Conservation (phyloP, 352 stramenopile species). For the Pseudoperonospora humuli region DNA sequence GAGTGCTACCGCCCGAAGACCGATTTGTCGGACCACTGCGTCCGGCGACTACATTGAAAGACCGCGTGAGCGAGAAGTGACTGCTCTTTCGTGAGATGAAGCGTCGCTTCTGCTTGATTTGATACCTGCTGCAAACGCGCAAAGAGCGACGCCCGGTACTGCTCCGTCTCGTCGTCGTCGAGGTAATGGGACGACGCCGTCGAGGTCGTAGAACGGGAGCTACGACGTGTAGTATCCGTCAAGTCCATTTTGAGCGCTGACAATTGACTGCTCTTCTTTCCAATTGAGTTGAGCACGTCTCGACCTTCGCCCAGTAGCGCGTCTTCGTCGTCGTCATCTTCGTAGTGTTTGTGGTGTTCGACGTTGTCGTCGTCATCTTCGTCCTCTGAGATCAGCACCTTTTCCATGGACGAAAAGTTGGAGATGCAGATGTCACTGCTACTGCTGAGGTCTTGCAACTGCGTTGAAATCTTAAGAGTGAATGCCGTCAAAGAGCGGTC, state of each 20-base stretch:
- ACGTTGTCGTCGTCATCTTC: slow-evolving; percentile 24
- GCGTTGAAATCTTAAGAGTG: slow-evolving; percentile 25
- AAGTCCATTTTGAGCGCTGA: slow-evolving; percentile 20
- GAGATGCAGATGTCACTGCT: slow-evolving; percentile 17
- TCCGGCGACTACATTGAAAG: slow-evolving; percentile 19
- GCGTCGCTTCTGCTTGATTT: slow-evolving; percentile 35
- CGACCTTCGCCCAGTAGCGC: slow-evolving; percentile 13
- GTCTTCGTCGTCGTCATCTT: slow-evolving; percentile 25
- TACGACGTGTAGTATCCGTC: slow-evolving; percentile 17
- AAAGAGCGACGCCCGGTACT: slow-evolving; percentile 31
- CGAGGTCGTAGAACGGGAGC: slow-evolving; percentile 24
- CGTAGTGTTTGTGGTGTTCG: too few relatives aligned
- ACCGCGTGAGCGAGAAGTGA: slow-evolving; percentile 23
- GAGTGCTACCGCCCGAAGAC: slow-evolving; percentile 11
- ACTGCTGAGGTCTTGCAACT: slow-evolving; percentile 20
- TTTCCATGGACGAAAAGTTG: slow-evolving; percentile 28
- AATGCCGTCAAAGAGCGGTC: slow-evolving; percentile 25
- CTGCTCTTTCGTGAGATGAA: slow-evolving; percentile 33
- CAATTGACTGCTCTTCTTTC: slow-evolving; percentile 20
- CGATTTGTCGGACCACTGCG: slow-evolving; percentile 6
- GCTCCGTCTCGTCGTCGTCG: slow-evolving; percentile 20
- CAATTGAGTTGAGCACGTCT: slow-evolving; percentile 33
- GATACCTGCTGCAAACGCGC: slow-evolving; percentile 31
- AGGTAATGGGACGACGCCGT: slow-evolving; percentile 21
- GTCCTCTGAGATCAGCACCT: slow-evolving; percentile 22